Conservation (phyloP, 202 grass and related monocot genomes). For the Dendrocalamus latiflorus region DNA sequence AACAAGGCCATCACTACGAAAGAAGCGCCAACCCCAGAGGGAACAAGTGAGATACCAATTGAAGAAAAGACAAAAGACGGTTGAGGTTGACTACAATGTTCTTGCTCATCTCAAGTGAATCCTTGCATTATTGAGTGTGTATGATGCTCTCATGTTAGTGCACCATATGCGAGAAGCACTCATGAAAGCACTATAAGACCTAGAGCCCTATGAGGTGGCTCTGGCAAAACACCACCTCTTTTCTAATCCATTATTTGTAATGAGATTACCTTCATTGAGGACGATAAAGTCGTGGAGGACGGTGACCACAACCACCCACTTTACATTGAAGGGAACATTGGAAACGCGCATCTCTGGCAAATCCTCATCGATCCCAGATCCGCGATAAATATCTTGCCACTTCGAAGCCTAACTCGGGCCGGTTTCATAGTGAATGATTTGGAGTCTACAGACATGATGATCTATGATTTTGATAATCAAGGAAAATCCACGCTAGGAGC, state of each 20-base stretch:
- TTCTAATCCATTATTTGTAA: neutral
- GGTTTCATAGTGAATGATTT: neutral
- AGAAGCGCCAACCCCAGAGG: too few species aligned
- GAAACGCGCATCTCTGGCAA: accelerated
- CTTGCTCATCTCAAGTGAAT: neutral
- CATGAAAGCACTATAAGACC: too few species aligned
- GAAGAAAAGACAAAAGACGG: neutral
- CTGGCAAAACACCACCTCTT: neutral
- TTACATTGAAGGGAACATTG: neutral
- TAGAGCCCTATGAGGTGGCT: neutral
- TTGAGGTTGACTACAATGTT: neutral
- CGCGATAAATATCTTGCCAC: accelerated
- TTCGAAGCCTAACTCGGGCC: neutral
- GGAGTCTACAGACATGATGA: neutral
- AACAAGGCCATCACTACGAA: neutral
- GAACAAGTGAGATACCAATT: too few species aligned
- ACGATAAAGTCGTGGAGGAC: neutral
- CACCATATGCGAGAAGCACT: neutral
- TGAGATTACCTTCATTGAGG: neutral
- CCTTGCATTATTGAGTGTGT: neutral
- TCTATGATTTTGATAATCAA: neutral
- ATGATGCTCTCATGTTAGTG: neutral
- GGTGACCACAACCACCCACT: too few species aligned
- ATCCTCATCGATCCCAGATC: neutral
- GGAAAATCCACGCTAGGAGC: accelerated